Percentiles rank a stretch among this genome's conserved stretches.
Conservation (phyloP, 305 asterid species). For the Solanum hybrid region DNA sequence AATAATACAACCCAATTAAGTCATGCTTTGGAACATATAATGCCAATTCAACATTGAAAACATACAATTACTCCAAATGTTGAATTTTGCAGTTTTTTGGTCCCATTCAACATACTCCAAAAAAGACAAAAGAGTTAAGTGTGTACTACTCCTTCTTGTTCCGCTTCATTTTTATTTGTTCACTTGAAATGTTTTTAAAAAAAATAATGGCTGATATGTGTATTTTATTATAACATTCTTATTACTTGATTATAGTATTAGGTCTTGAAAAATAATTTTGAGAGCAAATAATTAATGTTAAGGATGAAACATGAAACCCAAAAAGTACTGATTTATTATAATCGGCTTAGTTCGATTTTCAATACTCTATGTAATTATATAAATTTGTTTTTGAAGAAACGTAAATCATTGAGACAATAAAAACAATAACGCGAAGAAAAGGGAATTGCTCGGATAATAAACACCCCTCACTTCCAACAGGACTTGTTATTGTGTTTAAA, state of each 20-base stretch:
- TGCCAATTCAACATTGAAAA: background rate
- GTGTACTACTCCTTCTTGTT: background rate
- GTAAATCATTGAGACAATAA: background rate
- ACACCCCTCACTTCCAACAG: accelerated
- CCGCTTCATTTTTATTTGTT: background rate
- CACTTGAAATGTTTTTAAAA: accelerated
- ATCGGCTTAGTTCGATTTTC: too few relatives aligned
- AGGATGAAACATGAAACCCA: too few relatives aligned
- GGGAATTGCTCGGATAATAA: too few relatives aligned
- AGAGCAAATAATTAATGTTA: too few relatives aligned
- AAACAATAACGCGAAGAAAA: background rate
- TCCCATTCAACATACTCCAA: background rate
- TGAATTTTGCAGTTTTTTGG: background rate
- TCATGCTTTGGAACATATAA: background rate
- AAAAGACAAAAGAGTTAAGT: background rate
- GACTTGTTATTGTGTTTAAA: background rate
- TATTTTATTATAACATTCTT: too few relatives aligned
- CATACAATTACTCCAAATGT: background rate
- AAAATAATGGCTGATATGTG: background rate
- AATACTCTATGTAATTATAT: background rate
- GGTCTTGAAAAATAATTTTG: background rate
- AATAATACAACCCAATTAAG: background rate
- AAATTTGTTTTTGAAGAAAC: too few relatives aligned
- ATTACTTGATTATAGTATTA: background rate
- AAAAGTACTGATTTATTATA: too few relatives aligned